Evolutionary conservation across 225 moss, liverwort and hornwort genomes (phyloP), one percentile per base, ranked within the genome.

Genomic region (Lunularia cruciata): DNA sequence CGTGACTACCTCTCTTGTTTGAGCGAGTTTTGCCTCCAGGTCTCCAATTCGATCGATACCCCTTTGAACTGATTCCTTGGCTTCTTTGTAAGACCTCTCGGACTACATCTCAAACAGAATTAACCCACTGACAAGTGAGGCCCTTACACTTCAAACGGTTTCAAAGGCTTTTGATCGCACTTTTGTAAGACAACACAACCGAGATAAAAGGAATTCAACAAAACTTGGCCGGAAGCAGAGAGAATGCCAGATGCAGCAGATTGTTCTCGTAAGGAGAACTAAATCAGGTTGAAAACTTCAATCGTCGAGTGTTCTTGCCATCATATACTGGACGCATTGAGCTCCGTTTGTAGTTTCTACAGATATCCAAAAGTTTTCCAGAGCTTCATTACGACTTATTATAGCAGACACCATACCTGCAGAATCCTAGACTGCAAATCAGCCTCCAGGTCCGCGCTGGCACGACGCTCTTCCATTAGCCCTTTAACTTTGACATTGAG

Each of bases 391-490:
- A 7, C 7, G 5, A 6, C 6, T 7, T 27, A 5, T 54, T n/a
- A n/a, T 20, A 7, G 53, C n/a, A 54, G n/a, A n/a, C n/a, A n/a
- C n/a, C n/a, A 54, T 62, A 96, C 92, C 85, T 91, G 87, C 13
- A 83, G 60, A 59, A 98, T 69, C 77, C 88, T 98, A 32, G 84
- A 84, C 67, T 79, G 88, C 72, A 98, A 67, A 63, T 80, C 70
- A 39, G 89, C 91, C 75, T 93, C 93, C 57, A 77, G 68, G 47
- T 91, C 84, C 8, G 98, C 90, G 79, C 90, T 91, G 63, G 86
- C 80, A 47, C 76, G 87, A 65, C 93, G 91, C 75, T 98, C 93
- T 70, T 88, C 85, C 76, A 98, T 83, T 48, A 98, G 74, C 35
- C 83, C 77, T 75, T 71, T 83, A 27, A 83, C 88, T 80, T 93